Conservation (phyloP, 1,284 basidiomycete genomes). For the Wallemia mellicola region DNA sequence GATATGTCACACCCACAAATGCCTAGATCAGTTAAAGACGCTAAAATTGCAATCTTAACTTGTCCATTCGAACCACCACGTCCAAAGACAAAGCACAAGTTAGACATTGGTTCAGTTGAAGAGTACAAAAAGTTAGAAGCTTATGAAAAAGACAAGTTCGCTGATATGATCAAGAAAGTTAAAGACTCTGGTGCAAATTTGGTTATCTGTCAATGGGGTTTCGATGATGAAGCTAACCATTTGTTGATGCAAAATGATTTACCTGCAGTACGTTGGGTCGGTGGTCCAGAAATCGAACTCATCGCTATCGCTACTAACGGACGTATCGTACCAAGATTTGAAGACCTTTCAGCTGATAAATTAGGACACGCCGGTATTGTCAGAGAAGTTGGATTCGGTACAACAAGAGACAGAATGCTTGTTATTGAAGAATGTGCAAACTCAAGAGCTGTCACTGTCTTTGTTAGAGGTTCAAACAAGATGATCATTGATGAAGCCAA, state of each 20-base stretch:
- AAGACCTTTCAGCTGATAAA: conserved; percentile 71
- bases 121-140: conserved; percentile 84
- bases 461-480: conserved; percentile 91
- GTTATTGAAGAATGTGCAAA: conserved; percentile 98
- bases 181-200: conserved; percentile 96
- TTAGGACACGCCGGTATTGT: conserved; percentile 78
- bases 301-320: conserved; percentile 97
- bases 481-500: conserved; percentile 99
- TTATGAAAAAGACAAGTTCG: conserved; percentile 88
- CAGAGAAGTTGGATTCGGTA: conserved; percentile 79
- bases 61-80: conserved; percentile 97
- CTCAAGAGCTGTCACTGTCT: conserved; percentile 80
- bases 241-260: conserved; percentile 88
- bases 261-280: conserved; percentile 96
- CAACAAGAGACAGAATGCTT: conserved; percentile 94
- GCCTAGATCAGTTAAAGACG: conserved; percentile 63
- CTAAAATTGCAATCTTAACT: conserved; percentile 80
- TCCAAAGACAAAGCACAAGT: conserved; percentile 97
- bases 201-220: conserved; percentile 99
- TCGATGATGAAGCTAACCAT: conserved; percentile 98
- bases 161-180: conserved; percentile 85
- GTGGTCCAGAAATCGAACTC: conserved; percentile 93
- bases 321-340: conserved; percentile 89
- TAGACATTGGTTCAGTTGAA: conserved; percentile 92
- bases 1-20: conserved; percentile 98